Base-by-base conservation (phyloP, 371 early-diverging fungal genomes). In the Zychaea mexicana region DNA sequence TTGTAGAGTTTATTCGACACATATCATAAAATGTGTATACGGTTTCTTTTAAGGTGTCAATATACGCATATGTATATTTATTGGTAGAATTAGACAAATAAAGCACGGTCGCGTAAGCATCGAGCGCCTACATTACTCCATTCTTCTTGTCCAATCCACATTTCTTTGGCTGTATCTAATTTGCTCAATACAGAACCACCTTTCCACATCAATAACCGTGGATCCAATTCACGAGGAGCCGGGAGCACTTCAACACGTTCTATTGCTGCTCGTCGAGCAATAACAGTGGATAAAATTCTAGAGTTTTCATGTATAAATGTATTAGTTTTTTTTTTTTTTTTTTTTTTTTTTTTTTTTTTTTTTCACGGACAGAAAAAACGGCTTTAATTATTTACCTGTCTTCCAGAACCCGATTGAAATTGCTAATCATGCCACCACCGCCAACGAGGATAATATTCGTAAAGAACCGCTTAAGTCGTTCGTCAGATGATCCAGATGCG, bases 121-220 rank as follows among this genome's bases (percentile, higher is more conserved):
- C 87, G 82, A 33, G 86, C 75, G 0, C 94, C 94, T 47, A 86
- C 69, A 52, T 90, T 79, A 3, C 82, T 72, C 95, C 96, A 96
- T 68, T 95, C 95, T 26, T 72, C 62, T 19, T 66, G 52, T 1
- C 85, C 85, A 38, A 96, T 85, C 93, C 94, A 95, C 83, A 93
- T 74, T 22, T 96, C 95, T 36, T 81, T 85, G 2, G 90, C 85
- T 33, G 82, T 79, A 26, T 96, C 96, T 22, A 96, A 76, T 60
- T 91, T 85, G 60, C 85, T 83, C 58, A 94, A 73, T 4, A 96
- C 94, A 4, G 92, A 85, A 0, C 85, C 96, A 2, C 96, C 96
- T 68, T 96, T 96, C 96, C 96, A 96, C 8, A 89, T 88, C 54
- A 96, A 66, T 42, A 92, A 70, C n/a, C 92, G 79, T 7, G 94